Base-by-base conservation (phyloP, 1,139 yeast genomes). In the Pichia sp. region DNA sequence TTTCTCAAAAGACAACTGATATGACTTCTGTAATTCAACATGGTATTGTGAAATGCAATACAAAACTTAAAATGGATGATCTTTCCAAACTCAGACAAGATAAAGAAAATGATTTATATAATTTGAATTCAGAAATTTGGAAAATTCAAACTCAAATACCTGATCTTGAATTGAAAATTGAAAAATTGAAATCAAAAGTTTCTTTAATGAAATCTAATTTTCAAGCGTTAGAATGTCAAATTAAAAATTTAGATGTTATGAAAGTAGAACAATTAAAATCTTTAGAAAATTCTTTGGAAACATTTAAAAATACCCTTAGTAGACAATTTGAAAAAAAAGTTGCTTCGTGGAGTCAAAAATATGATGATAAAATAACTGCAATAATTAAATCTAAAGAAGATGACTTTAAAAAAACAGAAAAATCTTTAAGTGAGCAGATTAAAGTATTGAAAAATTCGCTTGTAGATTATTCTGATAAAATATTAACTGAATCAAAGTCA, bases 61-160 rank as follows among this genome's bases (percentile, higher is more conserved):
- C 3, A 24, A 37, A n/a, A 44, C 37, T 37, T 24, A 39, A 44
- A 37, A 32, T 38, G 30, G 32, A 40, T 34, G 41, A 37, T 16
- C 25, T 46, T 2, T 22, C 32, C 9, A 37, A 43, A 30, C 24
- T 40, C 3, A 46, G 43, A 22, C 38, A 46, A 4, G 46, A 38
- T n/a, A 46, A 44, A 29, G 39, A 40, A 22, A 39, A 32, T 6
- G 42, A 40, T 26, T 16, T 40, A 23, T 30, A 35, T 28, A 40
- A 35, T 7, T 29, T 46, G 22, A 48, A 50, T 39, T 46, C 47
- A 11, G 53, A 54, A 39, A 48, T 54, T 1, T 57, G 58, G 57
- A 46, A 46, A 12, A 38, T 50, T 12, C 51, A 57, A 39, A 52
- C 57, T 6, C 51, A 53, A 22, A 45, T 55, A 1, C 57, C 61